Evolutionary conservation across 345 rosid genomes (phyloP).

Genomic region (Corchorus capsularis): DNA sequence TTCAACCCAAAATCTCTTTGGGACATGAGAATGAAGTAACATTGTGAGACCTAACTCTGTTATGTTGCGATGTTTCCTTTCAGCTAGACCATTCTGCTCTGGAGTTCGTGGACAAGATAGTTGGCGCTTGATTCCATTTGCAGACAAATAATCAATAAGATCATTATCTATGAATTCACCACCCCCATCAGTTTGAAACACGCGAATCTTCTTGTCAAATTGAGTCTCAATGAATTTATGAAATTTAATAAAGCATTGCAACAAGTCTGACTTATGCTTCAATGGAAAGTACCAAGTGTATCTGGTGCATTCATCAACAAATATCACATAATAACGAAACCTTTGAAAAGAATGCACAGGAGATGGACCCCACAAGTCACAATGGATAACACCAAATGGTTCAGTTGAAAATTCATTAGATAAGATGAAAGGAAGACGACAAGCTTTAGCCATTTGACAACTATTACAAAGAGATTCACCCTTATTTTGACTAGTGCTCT

Average conservation of each 20-base stretch:
- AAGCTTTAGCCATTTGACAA: background rate
- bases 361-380: too few relatives aligned
- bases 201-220: too few relatives aligned
- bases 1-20: background rate
- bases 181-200: too few relatives aligned
- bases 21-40: background rate
- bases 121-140: background rate
- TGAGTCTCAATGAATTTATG: too few relatives aligned
- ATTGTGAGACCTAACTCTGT: background rate
- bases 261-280: too few relatives aligned
- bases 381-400: background rate
- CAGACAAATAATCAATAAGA: too few relatives aligned
- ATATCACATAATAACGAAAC: too few relatives aligned
- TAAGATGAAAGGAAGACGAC: background rate
- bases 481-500: background rate
- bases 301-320: too few relatives aligned
- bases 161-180: too few relatives aligned
- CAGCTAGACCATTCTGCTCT: background rate
- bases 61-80: background rate
- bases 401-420: background rate
- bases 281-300: too few relatives aligned
- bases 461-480: background rate
- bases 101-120: background rate
- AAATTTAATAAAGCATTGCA: too few relatives aligned
- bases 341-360: too few relatives aligned